A percentile compares a stretch with the other conserved stretches of the same genome.
These are phyloP conservation scores for Elsinoe necatrix DNA, from an alignment of 2,329 filamentous ascomycete genomes.

Conservation along the genomic window DNA sequence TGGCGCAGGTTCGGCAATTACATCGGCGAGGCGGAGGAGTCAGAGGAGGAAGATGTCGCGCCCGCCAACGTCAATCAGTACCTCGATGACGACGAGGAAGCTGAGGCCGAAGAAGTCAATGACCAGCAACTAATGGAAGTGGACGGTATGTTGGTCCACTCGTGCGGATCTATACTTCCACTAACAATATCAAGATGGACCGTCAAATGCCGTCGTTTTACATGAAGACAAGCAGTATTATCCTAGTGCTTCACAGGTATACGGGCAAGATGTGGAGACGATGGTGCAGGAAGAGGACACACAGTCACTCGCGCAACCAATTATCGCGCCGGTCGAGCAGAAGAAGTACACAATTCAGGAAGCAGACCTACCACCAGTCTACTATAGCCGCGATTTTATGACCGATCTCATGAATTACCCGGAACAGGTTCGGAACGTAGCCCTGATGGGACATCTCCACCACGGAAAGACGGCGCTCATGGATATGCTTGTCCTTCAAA, in stretches of 20 bases:
- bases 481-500: slow-evolving; percentile 96
- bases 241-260: slow-evolving; percentile 92
- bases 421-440: slow-evolving; percentile 87
- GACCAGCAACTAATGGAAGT: slow-evolving; percentile 90
- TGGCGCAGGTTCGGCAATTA: slow-evolving; percentile 82
- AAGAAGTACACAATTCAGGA: slow-evolving; percentile 97
- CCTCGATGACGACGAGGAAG: slow-evolving; percentile 62
- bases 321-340: slow-evolving; percentile 83
- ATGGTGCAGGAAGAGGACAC: slow-evolving; percentile 95
- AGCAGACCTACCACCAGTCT: slow-evolving; percentile 77
- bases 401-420: slow-evolving; percentile 93
- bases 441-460: slow-evolving; percentile 84
- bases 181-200: slow-evolving; percentile 57
- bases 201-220: slow-evolving; percentile 92
- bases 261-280: slow-evolving; percentile 89
- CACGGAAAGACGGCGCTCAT: slow-evolving; percentile 97
- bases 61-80: slow-evolving; percentile 73
- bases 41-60: slow-evolving; percentile 74
- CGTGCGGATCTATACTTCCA: neutral
- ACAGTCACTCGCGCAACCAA: slow-evolving; percentile 83
- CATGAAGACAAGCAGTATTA: slow-evolving; percentile 99
- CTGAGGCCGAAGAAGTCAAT: slow-evolving; percentile 43
- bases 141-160: slow-evolving; percentile 54
- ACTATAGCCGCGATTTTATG: slow-evolving; percentile 86
- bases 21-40: slow-evolving; percentile 85